Evolutionary conservation across 2,329 filamentous ascomycete genomes (phyloP).

Genomic region (Proliferodiscus dingleyae): DNA sequence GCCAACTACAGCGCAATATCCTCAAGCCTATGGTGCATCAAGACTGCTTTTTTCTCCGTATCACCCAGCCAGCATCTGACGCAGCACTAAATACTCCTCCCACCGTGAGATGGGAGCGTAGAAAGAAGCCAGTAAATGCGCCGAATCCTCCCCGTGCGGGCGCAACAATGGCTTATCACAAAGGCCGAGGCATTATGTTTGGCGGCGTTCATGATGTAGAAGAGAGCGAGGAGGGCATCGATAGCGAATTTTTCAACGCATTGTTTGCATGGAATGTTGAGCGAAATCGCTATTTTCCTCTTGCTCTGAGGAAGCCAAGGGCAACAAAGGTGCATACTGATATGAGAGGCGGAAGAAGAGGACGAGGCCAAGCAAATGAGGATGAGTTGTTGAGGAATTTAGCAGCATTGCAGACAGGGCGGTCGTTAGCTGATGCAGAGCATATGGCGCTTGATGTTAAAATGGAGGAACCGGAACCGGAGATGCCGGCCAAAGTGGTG

Average conservation of each 20-base stretch:
- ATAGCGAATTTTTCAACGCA: slow-evolving; percentile 94
- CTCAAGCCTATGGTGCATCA: slow-evolving; percentile 87
- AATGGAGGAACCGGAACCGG: slow-evolving; percentile 44
- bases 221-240: slow-evolving; percentile 87
- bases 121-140: slow-evolving; percentile 87
- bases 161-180: slow-evolving; percentile 90
- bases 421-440: slow-evolving; percentile 51
- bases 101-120: slow-evolving; percentile 80
- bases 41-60: slow-evolving; percentile 88
- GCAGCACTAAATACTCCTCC: slow-evolving; percentile 62
- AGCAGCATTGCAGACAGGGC: slow-evolving; percentile 75
- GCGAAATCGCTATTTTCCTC: slow-evolving; percentile 87
- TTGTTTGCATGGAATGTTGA: slow-evolving; percentile 94
- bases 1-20: slow-evolving; percentile 61
- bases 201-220: slow-evolving; percentile 93
- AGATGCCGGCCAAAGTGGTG: slow-evolving; percentile 56
- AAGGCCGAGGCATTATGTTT: slow-evolving; percentile 86
- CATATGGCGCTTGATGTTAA: slow-evolving; percentile 47
- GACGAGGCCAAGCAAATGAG: slow-evolving; percentile 83
- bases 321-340: slow-evolving; percentile 53
- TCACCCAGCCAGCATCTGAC: slow-evolving; percentile 67
- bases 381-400: slow-evolving; percentile 85
- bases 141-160: slow-evolving; percentile 81
- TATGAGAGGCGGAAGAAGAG: slow-evolving; percentile 57
- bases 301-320: slow-evolving; percentile 70